Evolutionary conservation across 257 asterid species (phyloP).

Genomic region (Solanum habrochaites): DNA sequence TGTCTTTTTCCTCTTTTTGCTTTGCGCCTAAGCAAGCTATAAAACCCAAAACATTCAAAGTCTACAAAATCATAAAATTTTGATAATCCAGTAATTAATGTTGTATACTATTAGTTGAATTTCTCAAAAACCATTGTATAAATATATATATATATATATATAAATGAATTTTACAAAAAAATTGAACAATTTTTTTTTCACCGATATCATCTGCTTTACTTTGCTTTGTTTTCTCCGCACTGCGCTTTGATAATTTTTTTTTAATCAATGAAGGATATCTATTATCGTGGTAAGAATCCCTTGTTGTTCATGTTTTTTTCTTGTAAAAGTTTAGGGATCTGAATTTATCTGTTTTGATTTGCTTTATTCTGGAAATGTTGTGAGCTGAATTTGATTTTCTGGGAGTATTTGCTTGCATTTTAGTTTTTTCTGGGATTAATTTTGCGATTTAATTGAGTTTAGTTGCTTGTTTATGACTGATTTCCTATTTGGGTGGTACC

Average conservation of each 20-base stretch:
- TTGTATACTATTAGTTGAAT: background rate
- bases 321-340: background rate
- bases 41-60: background rate
- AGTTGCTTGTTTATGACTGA: background rate
- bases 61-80: background rate
- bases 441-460: background rate
- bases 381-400: background rate
- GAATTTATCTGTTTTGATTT: background rate
- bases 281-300: background rate
- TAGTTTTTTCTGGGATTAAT: background rate
- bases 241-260: background rate
- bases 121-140: background rate
- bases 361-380: background rate
- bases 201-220: background rate
- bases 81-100: background rate
- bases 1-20: background rate
- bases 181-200: background rate
- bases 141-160: no score
- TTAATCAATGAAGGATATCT: background rate
- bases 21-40: background rate
- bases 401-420: background rate
- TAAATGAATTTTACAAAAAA: background rate
- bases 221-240: background rate
- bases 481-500: background rate
- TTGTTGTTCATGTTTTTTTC: background rate